A percentile compares a stretch with the other conserved stretches of the same genome.
These are phyloP conservation scores for Bonia amplexicaulis DNA, from an alignment of 176 grass and related monocot species.

Conservation along the genomic window DNA sequence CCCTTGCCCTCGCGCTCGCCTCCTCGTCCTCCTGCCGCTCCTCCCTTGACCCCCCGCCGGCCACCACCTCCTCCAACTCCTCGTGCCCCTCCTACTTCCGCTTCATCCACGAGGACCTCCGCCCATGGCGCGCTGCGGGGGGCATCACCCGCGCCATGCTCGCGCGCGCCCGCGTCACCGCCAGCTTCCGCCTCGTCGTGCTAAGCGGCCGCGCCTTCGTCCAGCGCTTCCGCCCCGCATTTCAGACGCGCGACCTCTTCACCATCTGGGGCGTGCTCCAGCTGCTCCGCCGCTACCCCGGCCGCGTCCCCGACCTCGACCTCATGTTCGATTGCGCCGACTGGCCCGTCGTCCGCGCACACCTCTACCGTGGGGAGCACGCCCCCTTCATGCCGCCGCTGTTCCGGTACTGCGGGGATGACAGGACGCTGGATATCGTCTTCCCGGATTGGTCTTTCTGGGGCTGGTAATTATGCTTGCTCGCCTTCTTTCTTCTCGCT, in stretches of 20 bases:
- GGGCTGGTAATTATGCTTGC: conserved; percentile 71
- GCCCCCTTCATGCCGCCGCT: conserved; percentile 45
- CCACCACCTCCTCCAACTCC: neutral
- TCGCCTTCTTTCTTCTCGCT: neutral
- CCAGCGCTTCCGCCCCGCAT: conserved; percentile 44
- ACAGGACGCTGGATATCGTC: conserved; percentile 61
- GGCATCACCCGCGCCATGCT: conserved; percentile 72
- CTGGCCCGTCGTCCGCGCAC: conserved; percentile 53
- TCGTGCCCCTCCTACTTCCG: conserved; percentile 82
- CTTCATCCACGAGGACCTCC: conserved; percentile 93
- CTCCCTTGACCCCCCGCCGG: neutral
- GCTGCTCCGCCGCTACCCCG: conserved; percentile 73
- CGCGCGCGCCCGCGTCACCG: conserved; percentile 43
- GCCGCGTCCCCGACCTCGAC: conserved; percentile 77
- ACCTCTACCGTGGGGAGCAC: conserved; percentile 33
- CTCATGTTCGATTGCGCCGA: conserved; percentile 94
- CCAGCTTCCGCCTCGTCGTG: conserved; percentile 70
- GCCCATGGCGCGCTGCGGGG: conserved; percentile 54
- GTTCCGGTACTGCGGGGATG: conserved; percentile 73
- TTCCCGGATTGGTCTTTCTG: conserved; percentile 98
- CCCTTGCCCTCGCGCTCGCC: conserved; percentile 26
- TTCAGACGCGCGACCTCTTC: conserved; percentile 76
- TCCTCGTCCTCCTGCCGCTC: conserved; percentile 5
- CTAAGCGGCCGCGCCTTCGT: conserved; percentile 49
- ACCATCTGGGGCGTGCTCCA: conserved; percentile 87